Percentiles rank a stretch among this genome's conserved stretches.
Evolutionary conservation across 2,329 filamentous ascomycete genomes (phyloP).

Genomic region (Pyrenophora tritici-repentis): DNA sequence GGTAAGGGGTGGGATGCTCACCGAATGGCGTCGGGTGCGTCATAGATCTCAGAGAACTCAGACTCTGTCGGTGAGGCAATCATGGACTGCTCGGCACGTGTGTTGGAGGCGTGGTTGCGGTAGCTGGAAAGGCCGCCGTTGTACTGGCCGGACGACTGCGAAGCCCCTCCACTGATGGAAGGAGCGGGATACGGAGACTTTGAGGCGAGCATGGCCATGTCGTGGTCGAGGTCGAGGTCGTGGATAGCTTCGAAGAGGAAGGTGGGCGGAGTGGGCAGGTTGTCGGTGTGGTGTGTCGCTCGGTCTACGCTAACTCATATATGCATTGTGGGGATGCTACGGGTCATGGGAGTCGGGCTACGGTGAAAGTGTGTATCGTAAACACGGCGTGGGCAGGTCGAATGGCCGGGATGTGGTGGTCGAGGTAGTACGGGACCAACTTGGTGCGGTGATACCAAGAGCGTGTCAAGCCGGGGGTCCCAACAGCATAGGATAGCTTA

Average conservation of each 20-base stretch:
- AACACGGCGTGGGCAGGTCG: slow-evolving; percentile 11
- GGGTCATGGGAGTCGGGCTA: neutral
- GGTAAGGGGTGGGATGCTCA: slow-evolving; percentile 23
- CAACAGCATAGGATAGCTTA: slow-evolving; percentile 1
- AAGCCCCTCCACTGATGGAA: slow-evolving; percentile 49
- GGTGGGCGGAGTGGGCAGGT: neutral
- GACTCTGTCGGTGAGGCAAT: slow-evolving; percentile 88
- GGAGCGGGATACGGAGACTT: slow-evolving; percentile 70
- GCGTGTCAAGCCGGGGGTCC: slow-evolving; percentile 10
- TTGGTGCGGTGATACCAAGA: slow-evolving; percentile 11
- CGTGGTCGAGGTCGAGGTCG: slow-evolving; percentile 5
- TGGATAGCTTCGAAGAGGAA: neutral
- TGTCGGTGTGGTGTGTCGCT: slow-evolving; percentile 5
- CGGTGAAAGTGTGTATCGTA: slow-evolving; percentile 6
- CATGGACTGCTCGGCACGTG: slow-evolving; percentile 53
- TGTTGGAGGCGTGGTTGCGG: slow-evolving; percentile 40
- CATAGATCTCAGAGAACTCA: slow-evolving; percentile 80
- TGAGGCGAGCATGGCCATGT: slow-evolving; percentile 78
- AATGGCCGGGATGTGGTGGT: slow-evolving; percentile 9
- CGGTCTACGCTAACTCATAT: slow-evolving; percentile 16
- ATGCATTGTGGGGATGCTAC: slow-evolving; percentile 21
- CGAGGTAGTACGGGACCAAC: slow-evolving; percentile 16
- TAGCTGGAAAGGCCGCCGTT: slow-evolving; percentile 42
- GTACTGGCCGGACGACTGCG: slow-evolving; percentile 44
- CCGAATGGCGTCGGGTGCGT: slow-evolving; percentile 67